These are phyloP conservation scores for Leccinum boreale DNA, from an alignment of 768 basidiomycete genomes.

Conservation along the genomic window DNA sequence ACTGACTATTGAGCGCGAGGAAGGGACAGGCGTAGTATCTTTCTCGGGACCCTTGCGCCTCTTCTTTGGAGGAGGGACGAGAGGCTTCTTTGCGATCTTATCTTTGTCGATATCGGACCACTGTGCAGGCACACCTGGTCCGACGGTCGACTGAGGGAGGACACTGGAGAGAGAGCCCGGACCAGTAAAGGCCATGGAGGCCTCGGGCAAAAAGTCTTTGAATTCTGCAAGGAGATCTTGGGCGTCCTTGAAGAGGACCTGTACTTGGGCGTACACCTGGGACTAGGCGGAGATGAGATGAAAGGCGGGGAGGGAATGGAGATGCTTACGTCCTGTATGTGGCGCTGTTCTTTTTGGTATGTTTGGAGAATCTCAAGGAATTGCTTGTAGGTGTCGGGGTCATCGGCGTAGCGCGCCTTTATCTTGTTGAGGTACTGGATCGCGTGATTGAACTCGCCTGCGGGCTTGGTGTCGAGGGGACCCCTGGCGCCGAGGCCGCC, in stretches of 20 bases:
- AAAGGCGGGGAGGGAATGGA: background rate
- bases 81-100: conserved; percentile 43
- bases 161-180: conserved; percentile 44
- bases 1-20: conserved; percentile 45
- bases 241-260: conserved; percentile 76
- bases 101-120: conserved; percentile 42
- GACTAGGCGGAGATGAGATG: conserved; percentile 36
- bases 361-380: conserved; percentile 86
- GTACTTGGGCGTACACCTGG: conserved; percentile 80
- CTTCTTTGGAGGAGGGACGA: conserved; percentile 45
- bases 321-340: conserved; percentile 62
- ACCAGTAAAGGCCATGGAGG: conserved; percentile 40
- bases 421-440: conserved; percentile 99
- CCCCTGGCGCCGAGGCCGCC: conserved; percentile 54
- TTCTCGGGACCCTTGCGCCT: conserved; percentile 66
- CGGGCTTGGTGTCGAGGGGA: conserved; percentile 48
- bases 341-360: conserved; percentile 81
- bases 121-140: conserved; percentile 31
- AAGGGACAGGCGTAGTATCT: conserved; percentile 59
- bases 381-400: conserved; percentile 90
- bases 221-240: conserved; percentile 79
- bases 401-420: conserved; percentile 84
- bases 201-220: conserved; percentile 76
- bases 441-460: conserved; percentile 85
- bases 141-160: conserved; percentile 45